Base-by-base conservation (phyloP, 352 stramenopile genomes). In the Phytophthora pluvialis region DNA sequence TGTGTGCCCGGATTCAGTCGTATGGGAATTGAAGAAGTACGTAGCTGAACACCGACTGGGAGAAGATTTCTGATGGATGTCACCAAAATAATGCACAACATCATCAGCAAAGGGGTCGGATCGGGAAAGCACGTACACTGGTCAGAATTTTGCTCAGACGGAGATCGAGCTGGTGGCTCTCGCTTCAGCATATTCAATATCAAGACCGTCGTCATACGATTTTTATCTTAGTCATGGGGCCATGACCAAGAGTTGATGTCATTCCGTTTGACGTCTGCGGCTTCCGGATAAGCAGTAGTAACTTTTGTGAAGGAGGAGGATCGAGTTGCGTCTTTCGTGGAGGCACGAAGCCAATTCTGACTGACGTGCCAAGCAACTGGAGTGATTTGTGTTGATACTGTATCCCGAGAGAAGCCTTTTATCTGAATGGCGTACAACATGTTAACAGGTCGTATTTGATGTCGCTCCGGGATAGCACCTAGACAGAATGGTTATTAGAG, bases 101-200 rank as follows among this genome's bases (percentile, higher is more conserved):
- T 82, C 18, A 81, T 86, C 26, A 69, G 64, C 55, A 60, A 74
- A 38, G 75, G 86, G 44, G 86, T 90, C 31, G 69, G 83, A 13
- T 68, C 72, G 16, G 81, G 78, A 7, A 67, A 70, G 21, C 78
- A 83, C 51, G 67, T 78, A 80, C 47, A 62, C 91, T n/a, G 81
- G 83, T 3, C 59, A 65, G 60, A 71, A 72, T 45, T 77, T 87
- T 28, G 77, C 79, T 21, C 69, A 80, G 50, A 70, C 81, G 59
- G 71, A 89, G 69, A 80, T 89, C 64, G 87, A 87, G 67, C 67
- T 87, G 28, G 59, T 89, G 48, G 78, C 78, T 5, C 75, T 9
- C 50, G 86, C 1, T 67, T 83, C 47, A 78, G 73, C 38, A 77
- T 78, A 35, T 87, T 84, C 39, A 38, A 59, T 15, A 59, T 59